These are phyloP conservation scores for Alloascoidea africana DNA, from an alignment of 805 yeast genomes.

Conservation along the genomic window DNA sequence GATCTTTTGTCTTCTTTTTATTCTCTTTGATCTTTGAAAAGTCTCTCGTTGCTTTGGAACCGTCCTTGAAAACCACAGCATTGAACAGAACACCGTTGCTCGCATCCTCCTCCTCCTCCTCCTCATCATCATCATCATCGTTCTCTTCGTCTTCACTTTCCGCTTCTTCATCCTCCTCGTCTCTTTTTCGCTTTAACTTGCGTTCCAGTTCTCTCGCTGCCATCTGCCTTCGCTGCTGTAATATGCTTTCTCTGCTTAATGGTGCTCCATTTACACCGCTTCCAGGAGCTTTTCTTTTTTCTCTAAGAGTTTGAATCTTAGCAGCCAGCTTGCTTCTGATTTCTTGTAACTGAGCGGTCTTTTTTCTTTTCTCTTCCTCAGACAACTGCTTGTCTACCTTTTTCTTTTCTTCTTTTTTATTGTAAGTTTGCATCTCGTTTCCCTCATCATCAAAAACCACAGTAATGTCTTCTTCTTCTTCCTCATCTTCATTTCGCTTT, in stretches of 20 bases:
- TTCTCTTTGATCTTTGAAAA: slow-evolving; percentile 33
- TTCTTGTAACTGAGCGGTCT: slow-evolving; percentile 33
- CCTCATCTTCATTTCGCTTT: slow-evolving; percentile 8
- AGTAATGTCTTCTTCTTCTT: slow-evolving; percentile 13
- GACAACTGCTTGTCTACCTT: no score
- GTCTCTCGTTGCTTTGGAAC: slow-evolving; percentile 66
- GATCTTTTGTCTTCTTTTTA: slow-evolving; percentile 58
- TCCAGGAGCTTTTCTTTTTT: slow-evolving; percentile 87
- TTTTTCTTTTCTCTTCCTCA: slow-evolving; percentile 12
- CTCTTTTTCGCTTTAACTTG: slow-evolving; percentile 18
- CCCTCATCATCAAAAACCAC: slow-evolving; percentile 65
- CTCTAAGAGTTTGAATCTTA: slow-evolving; percentile 54
- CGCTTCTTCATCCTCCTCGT: slow-evolving; percentile 19
- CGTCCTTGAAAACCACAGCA: slow-evolving; percentile 71
- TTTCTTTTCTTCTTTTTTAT: slow-evolving; percentile 8
- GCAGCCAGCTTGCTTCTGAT: slow-evolving; percentile 68
- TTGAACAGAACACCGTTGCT: slow-evolving; percentile 47
- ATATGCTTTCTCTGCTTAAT: slow-evolving; percentile 65
- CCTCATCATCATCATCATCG: slow-evolving; percentile 19
- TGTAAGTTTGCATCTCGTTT: slow-evolving; percentile 23
- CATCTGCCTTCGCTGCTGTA: slow-evolving; percentile 43
- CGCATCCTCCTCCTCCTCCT: slow-evolving; percentile 18
- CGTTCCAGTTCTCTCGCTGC: slow-evolving; percentile 19
- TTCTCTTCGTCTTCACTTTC: slow-evolving; percentile 17
- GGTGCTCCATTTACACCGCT: slow-evolving; percentile 69